phyloP scores from a whole-genome alignment of 2,329 filamentous ascomycete genomes.

The Talaromyces marneffei region DNA sequence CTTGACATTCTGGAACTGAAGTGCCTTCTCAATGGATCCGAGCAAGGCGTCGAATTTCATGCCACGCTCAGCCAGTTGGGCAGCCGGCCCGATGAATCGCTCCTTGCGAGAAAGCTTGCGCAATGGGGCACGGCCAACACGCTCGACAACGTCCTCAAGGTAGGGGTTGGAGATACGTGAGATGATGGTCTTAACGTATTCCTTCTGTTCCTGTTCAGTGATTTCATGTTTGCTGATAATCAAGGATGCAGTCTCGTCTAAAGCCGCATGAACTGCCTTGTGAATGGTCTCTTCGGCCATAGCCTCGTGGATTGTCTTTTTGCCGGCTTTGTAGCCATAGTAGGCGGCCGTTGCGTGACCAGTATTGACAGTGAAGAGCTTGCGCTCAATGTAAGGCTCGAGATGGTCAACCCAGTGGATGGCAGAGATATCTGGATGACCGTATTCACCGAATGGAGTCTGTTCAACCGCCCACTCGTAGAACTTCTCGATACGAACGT shows the following conservation, averaged over 20 bases:
- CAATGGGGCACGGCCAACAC: conserved; percentile 88
- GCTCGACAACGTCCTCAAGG: conserved; percentile 86
- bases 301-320: conserved; percentile 83
- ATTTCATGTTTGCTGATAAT: conserved; percentile 87
- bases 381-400: conserved; percentile 94
- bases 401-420: conserved; percentile 92
- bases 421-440: conserved; percentile 70
- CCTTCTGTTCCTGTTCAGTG: conserved; percentile 64
- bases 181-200: conserved; percentile 90
- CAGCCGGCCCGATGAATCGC: conserved; percentile 87
- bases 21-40: conserved; percentile 79
- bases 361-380: conserved; percentile 99
- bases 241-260: conserved; percentile 78
- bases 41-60: conserved; percentile 68
- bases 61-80: conserved; percentile 77
- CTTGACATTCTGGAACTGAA: conserved; percentile 92
- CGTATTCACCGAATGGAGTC: conserved; percentile 69
- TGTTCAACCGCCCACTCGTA: conserved; percentile 97
- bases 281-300: conserved; percentile 75
- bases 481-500: conserved; percentile 97
- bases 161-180: conserved; percentile 88
- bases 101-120: conserved; percentile 93
- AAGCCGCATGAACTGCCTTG: conserved; percentile 68
- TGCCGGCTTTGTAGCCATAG: conserved; percentile 81
- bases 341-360: conserved; percentile 94